Conservation (phyloP, 73 alveolate species). For the Paramecium sexaurelia region DNA sequence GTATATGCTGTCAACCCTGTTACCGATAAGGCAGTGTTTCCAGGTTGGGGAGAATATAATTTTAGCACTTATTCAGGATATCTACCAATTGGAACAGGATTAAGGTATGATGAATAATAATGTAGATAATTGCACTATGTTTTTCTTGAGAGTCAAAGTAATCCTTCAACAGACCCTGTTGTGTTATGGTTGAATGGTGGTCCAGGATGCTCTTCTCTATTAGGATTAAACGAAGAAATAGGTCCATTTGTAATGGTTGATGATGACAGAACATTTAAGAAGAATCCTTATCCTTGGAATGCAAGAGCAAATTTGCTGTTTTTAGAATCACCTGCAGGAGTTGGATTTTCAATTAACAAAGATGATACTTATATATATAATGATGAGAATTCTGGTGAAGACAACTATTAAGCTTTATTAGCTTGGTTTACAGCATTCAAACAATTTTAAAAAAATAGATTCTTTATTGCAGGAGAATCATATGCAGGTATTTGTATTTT, state of each 20-base stretch:
- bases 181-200: constrained; percentile 95
- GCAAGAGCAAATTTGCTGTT: constrained; percentile 79
- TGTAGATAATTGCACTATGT: constrained; percentile 73
- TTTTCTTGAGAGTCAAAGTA: constrained; percentile 68
- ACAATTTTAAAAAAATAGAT: constrained; percentile 76
- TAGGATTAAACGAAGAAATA: constrained; percentile 85
- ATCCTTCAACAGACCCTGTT: constrained; percentile 82
- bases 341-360: constrained; percentile 81
- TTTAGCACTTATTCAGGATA: constrained; percentile 41
- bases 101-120: constrained; percentile 16
- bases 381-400: constrained; percentile 64
- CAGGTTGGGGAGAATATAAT: constrained; percentile 21
- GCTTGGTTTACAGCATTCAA: constrained; percentile 63
- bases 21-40: background rate
- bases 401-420: constrained; percentile 58
- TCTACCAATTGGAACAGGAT: background rate
- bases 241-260: constrained; percentile 87
- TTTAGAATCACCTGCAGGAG: constrained; percentile 97
- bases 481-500: constrained; percentile 78
- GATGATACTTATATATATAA: background rate
- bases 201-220: constrained; percentile 90
- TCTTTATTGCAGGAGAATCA: constrained; percentile 92
- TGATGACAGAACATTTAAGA: constrained; percentile 64
- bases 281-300: constrained; percentile 95
- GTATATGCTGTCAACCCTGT: background rate